These are phyloP conservation scores for Xylariaceae sp. DNA, from an alignment of 2,329 filamentous ascomycete species.

Conservation along the genomic window DNA sequence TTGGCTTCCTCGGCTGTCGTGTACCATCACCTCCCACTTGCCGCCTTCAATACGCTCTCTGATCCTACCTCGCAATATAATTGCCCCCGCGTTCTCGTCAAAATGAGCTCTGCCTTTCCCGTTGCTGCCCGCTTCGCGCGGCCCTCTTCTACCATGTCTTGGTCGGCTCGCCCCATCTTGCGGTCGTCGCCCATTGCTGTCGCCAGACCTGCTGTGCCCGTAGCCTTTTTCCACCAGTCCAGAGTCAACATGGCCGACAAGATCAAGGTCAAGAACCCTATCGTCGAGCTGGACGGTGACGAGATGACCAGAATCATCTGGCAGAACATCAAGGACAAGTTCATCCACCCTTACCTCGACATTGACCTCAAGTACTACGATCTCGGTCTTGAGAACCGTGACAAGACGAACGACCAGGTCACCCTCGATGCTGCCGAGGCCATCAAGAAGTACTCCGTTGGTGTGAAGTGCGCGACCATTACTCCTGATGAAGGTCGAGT, in stretches of 20 bases:
- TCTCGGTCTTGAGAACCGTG: slow-evolving; percentile 81
- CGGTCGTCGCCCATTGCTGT: slow-evolving; percentile 25
- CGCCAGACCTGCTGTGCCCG: slow-evolving; percentile 27
- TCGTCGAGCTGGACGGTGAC: slow-evolving; percentile 93
- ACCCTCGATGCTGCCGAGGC: slow-evolving; percentile 92
- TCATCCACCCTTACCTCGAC: slow-evolving; percentile 93
- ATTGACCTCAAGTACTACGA: slow-evolving; percentile 99
- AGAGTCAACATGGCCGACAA: slow-evolving; percentile 62
- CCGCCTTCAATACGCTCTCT: not conserved
- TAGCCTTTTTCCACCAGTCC: slow-evolving; percentile 33
- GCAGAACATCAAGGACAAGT: slow-evolving; percentile 98
- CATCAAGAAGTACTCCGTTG: slow-evolving; percentile 98
- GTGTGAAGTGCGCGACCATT: slow-evolving; percentile 99
- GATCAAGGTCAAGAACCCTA: slow-evolving; percentile 99
- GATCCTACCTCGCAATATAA: slow-evolving; percentile 1
- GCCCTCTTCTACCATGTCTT: slow-evolving; percentile 27
- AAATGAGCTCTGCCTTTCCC: slow-evolving; percentile 27
- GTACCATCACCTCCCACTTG: slow-evolving; percentile 6
- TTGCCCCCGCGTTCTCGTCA: slow-evolving; percentile 16
- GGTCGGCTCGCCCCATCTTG: slow-evolving; percentile 28
- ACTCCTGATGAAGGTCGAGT: slow-evolving; percentile 96
- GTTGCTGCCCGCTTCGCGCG: slow-evolving; percentile 29
- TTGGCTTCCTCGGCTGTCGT: slow-evolving; percentile 21
- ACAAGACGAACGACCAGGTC: slow-evolving; percentile 94
- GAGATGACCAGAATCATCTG: slow-evolving; percentile 99